phyloP scores from a whole-genome alignment of 768 basidiomycete genomes.

The Boletus speciosus region DNA sequence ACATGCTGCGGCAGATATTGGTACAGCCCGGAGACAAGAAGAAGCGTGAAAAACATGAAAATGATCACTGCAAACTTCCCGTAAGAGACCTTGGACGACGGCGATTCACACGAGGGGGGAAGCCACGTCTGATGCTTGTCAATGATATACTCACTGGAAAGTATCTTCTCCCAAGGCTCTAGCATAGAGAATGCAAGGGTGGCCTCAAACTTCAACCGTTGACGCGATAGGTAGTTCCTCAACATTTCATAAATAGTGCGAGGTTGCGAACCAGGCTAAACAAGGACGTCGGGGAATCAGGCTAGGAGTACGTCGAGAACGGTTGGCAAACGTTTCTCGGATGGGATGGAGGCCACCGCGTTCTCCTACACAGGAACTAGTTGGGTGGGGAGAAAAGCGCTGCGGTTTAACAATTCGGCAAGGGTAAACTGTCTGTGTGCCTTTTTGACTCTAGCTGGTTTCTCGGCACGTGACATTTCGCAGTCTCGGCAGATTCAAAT shows the following conservation, averaged over 20 bases:
- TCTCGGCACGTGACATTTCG: constrained; percentile 23
- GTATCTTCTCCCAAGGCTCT: constrained; percentile 67
- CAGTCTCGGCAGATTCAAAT: too few relatives aligned
- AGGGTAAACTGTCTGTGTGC: not conserved
- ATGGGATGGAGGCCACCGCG: not conserved
- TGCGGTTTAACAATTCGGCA: constrained; percentile 5
- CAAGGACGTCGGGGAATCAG: not conserved
- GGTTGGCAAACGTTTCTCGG: not conserved
- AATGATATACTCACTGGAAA: constrained; percentile 44
- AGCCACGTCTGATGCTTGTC: not conserved
- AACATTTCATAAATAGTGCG: constrained; percentile 25
- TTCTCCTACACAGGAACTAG: not conserved
- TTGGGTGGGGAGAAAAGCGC: not conserved
- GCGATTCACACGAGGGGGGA: not conserved
- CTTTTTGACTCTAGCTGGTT: constrained; percentile 7
- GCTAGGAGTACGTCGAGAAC: not conserved
- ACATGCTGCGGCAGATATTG: constrained; percentile 62
- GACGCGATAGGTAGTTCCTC: constrained; percentile 30
- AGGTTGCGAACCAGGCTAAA: not conserved
- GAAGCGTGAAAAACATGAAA: constrained; percentile 37
- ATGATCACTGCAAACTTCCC: constrained; percentile 37
- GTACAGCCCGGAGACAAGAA: constrained; percentile 50
- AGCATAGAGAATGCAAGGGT: constrained; percentile 60
- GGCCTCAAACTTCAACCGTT: constrained; percentile 41
- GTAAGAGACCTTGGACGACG: constrained; percentile 5